Percentiles rank a stretch among this genome's conserved stretches.
Evolutionary conservation across 2,329 filamentous ascomycete species (phyloP).

Genomic region (Colletotrichum abscissum): DNA sequence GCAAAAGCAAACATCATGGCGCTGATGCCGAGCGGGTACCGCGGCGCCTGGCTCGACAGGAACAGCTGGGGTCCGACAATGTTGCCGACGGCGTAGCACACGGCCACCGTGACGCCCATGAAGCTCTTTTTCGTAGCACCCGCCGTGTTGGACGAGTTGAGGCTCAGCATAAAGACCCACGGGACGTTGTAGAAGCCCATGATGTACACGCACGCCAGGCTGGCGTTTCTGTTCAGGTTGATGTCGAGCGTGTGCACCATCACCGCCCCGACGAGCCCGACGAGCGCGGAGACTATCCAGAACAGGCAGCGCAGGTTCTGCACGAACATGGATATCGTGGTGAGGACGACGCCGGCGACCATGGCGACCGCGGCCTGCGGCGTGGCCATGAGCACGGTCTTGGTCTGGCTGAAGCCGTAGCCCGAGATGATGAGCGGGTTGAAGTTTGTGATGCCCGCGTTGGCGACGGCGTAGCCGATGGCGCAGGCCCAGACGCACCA

Average conservation of each 20-base stretch:
- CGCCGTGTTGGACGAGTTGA: constrained; percentile 44
- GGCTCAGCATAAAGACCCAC: constrained; percentile 43
- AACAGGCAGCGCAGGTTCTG: constrained; percentile 45
- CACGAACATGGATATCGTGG: constrained; percentile 41
- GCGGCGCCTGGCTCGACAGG: constrained; percentile 40
- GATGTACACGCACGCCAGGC: constrained; percentile 44
- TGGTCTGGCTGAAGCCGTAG: constrained; percentile 69
- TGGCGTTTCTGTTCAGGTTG: constrained; percentile 37
- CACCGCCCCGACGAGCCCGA: constrained; percentile 41
- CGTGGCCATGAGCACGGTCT: constrained; percentile 51
- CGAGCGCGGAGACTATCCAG: constrained; percentile 41
- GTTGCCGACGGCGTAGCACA: constrained; percentile 45
- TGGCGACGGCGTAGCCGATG: constrained; percentile 72
- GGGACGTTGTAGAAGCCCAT: constrained; percentile 49
- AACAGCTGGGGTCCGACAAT: constrained; percentile 46
- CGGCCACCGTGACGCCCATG: constrained; percentile 42
- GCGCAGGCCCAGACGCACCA: constrained; percentile 71
- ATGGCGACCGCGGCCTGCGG: constrained; percentile 47
- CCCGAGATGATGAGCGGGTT: constrained; percentile 71
- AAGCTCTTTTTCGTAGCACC: constrained; percentile 47
- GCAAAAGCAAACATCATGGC: constrained; percentile 43
- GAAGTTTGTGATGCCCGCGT: constrained; percentile 75
- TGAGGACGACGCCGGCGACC: constrained; percentile 39
- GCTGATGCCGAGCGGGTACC: constrained; percentile 42
- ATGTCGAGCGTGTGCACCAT: constrained; percentile 42